These are phyloP conservation scores for Saraca asoca DNA, from an alignment of 331 rosid species.

Conservation along the genomic window DNA sequence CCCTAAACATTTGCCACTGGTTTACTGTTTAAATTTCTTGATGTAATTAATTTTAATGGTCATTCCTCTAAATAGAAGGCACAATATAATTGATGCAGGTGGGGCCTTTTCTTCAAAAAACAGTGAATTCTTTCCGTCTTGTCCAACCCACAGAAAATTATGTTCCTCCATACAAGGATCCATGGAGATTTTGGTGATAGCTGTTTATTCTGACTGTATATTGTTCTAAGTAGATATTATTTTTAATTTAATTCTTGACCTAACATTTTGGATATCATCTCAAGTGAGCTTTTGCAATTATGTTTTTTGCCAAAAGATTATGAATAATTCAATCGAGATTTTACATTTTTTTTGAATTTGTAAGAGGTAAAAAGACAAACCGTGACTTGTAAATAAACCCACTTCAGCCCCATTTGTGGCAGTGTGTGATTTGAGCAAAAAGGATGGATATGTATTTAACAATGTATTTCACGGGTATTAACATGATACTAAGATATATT, in stretches of 20 bases:
- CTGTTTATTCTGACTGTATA: slow-evolving; percentile 24
- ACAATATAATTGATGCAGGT: slow-evolving; percentile 53
- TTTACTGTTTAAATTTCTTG: neutral
- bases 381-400: too few relatives aligned
- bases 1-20: too few relatives aligned
- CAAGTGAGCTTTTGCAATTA: neutral
- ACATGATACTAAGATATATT: neutral
- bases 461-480: too few relatives aligned
- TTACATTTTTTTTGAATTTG: too few relatives aligned
- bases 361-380: too few relatives aligned
- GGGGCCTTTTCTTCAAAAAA: slow-evolving; percentile 71
- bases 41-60: neutral
- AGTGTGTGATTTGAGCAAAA: too few relatives aligned
- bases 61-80: neutral
- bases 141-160: slow-evolving; percentile 74
- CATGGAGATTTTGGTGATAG: slow-evolving; percentile 96
- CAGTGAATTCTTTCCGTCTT: slow-evolving; percentile 81
- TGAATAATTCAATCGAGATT: too few relatives aligned
- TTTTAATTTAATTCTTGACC: slow-evolving; percentile 10
- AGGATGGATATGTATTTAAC: too few relatives aligned
- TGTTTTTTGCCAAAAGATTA: too few relatives aligned
- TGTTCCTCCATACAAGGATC: slow-evolving; percentile 97
- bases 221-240: neutral
- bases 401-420: too few relatives aligned
- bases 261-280: slow-evolving; percentile 11